Base-by-base conservation (phyloP, 495 filamentous ascomycete species). In the Daldinia caldariorum region DNA sequence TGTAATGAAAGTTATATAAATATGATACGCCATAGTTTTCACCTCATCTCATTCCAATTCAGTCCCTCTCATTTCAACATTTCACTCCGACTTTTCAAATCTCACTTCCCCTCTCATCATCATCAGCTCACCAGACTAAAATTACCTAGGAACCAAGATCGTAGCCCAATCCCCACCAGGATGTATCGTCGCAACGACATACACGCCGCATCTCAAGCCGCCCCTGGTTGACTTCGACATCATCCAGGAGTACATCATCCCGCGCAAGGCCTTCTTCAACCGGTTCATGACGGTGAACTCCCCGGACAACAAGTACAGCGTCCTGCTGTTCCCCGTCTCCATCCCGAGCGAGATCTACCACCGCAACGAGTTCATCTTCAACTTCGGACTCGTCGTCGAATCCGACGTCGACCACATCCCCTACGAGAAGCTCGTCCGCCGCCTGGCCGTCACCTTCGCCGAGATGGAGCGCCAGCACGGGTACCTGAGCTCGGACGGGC, bases 361-460 rank as follows among this genome's bases (percentile, higher is more conserved):
- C 60, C 91, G 95, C 58, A 99, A 98, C 80, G 91, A 97, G 76
- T 97, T 96, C 81, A 96, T 97, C 75, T 99, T 98, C 87, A 98
- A 97, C 77, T 97, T 98, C 71, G 92, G 92, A 54, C 77, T 98
- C 20, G 92, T 99, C 14, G 82, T 99, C 43, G 82, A 83, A 43
- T 70, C 76, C n/a, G 87, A 89, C 51, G 90, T 90, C 63, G 88
- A 90, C 73, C 81, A 83, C 59, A 74, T 81, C 14, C 81, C 83
- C 29, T 96, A 96, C 76, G 89, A 93, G 78, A 89, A 88, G 64
- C 92, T 98, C 41, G 93, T 95, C 37, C 83, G 89, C 71, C 92
- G 96, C 71, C 82, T 98, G 13, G 95, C 94, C 13, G 85, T 88
- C 56, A 85, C 96, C 51, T 93, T 98, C 82, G 89, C 90, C 62